Evolutionary conservation across 805 yeast species (phyloP).

Genomic region (Groenewaldozyma salmanticensis): DNA sequence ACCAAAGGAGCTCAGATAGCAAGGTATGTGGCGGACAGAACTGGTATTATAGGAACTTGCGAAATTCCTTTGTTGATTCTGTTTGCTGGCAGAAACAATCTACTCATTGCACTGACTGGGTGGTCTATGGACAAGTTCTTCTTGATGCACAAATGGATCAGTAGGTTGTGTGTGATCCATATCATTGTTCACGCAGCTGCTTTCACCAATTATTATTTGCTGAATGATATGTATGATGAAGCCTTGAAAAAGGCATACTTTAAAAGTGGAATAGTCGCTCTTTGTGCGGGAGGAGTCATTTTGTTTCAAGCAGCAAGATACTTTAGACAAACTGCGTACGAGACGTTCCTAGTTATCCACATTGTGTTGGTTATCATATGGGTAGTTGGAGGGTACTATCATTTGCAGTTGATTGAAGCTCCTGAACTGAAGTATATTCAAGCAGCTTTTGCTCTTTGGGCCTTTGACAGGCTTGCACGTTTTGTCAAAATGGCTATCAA

Average conservation of each 20-base stretch:
- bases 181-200: constrained; percentile 46
- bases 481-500: constrained; percentile 43
- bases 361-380: constrained; percentile 44
- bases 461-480: constrained; percentile 51
- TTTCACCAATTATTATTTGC: constrained; percentile 36
- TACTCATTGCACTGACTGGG: constrained; percentile 52
- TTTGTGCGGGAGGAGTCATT: constrained; percentile 34
- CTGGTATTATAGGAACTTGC: constrained; percentile 15
- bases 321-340: constrained; percentile 46
- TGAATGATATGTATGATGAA: not conserved
- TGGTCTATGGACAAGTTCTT: constrained; percentile 53
- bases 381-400: constrained; percentile 49
- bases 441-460: constrained; percentile 57
- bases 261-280: constrained; percentile 31
- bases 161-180: constrained; percentile 40
- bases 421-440: constrained; percentile 28
- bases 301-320: constrained; percentile 40
- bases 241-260: constrained; percentile 18
- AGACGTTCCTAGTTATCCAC: constrained; percentile 46
- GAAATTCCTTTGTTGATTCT: constrained; percentile 35
- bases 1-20: constrained; percentile 12
- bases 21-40: constrained; percentile 27
- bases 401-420: constrained; percentile 21
- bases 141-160: constrained; percentile 54
- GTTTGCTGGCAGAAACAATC: constrained; percentile 65